A percentile compares a stretch with the other conserved stretches of the same genome.
Conservation (phyloP, 805 yeast species). For the Ogataea methanolica region DNA sequence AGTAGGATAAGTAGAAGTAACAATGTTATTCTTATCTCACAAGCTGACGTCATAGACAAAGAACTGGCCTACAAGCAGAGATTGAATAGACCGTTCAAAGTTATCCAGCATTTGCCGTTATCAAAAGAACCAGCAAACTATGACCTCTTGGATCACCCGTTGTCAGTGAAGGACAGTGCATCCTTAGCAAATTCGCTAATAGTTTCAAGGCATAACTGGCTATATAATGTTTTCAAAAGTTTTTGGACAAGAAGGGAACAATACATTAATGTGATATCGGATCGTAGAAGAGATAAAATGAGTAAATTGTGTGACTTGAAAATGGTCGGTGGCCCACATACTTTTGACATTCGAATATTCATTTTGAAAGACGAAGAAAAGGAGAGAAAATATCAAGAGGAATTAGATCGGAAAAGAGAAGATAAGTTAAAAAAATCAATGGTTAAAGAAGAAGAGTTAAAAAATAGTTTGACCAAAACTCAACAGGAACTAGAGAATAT, state of each 20-base stretch:
- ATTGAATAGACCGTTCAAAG: conserved; percentile 55
- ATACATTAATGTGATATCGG: conserved; percentile 44
- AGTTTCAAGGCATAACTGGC: conserved; percentile 67
- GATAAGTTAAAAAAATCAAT: conserved; percentile 30
- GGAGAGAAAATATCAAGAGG: conserved; percentile 38
- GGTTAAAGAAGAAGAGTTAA: conserved; percentile 25
- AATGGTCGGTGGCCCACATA: conserved; percentile 77
- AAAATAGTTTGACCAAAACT: conserved; percentile 7
- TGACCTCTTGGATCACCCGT: conserved; percentile 56
- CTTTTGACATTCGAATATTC: conserved; percentile 70
- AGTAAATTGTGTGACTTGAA: conserved; percentile 77
- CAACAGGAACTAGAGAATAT: conserved; percentile 5
- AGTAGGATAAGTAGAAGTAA: conserved; percentile 20
- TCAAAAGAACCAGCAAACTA: conserved; percentile 62
- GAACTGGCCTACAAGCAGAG: conserved; percentile 27
- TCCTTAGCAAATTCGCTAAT: conserved; percentile 67
- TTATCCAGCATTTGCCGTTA: conserved; percentile 63
- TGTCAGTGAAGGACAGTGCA: conserved; percentile 68
- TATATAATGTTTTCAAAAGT: conserved; percentile 63
- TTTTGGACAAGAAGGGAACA: conserved; percentile 59
- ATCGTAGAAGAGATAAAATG: conserved; percentile 70
- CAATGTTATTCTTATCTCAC: conserved; percentile 25
- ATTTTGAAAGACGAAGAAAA: conserved; percentile 78
- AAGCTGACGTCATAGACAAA: conserved; percentile 26
- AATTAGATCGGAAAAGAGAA: conserved; percentile 26